Evolutionary conservation across 176 grass and related monocot species (phyloP).

Genomic region (Ampelocalamus luodianensis): DNA sequence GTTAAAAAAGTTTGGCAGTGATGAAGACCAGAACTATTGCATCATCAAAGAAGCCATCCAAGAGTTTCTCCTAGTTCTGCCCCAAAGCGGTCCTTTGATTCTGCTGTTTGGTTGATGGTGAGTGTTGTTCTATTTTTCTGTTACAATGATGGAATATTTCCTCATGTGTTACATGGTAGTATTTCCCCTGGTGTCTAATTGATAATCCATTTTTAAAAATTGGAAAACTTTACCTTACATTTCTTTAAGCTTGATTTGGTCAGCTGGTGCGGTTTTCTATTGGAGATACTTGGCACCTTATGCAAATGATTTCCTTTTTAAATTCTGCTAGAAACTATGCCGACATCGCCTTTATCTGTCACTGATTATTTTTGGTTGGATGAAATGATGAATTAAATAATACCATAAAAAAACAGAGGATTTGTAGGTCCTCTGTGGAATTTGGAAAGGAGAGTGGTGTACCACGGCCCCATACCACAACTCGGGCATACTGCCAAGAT

Average conservation of each 20-base stretch:
- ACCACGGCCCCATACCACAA: not conserved
- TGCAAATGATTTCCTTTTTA: not conserved
- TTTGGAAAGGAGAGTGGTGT: not conserved
- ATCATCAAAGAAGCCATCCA: constrained; percentile 76
- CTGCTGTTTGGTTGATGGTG: constrained; percentile 85
- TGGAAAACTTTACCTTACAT: not conserved
- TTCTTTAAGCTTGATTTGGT: constrained; percentile 10
- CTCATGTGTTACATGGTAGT: constrained; percentile 2
- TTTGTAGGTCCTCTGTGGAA: constrained; percentile 4
- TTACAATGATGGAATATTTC: constrained; percentile 28
- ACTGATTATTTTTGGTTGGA: not conserved
- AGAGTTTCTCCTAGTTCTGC: constrained; percentile 63
- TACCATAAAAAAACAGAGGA: not conserved
- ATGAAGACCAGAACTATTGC: constrained; percentile 70
- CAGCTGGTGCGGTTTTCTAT: not conserved
- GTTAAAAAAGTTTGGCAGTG: constrained; percentile 58
- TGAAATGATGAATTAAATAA: not conserved
- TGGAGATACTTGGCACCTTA: not conserved
- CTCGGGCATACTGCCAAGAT: not conserved
- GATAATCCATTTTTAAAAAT: constrained; percentile 15
- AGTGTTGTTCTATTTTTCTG: constrained; percentile 39
- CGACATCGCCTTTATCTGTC: constrained; percentile 4
- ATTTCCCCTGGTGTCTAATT: constrained; percentile 12
- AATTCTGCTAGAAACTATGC: constrained; percentile 3
- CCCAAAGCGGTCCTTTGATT: constrained; percentile 88